Percentiles rank a stretch among this genome's conserved stretches.
Evolutionary conservation across 1,139 yeast species (phyloP).

Genomic region (Debaryomyces psychrophilus): DNA sequence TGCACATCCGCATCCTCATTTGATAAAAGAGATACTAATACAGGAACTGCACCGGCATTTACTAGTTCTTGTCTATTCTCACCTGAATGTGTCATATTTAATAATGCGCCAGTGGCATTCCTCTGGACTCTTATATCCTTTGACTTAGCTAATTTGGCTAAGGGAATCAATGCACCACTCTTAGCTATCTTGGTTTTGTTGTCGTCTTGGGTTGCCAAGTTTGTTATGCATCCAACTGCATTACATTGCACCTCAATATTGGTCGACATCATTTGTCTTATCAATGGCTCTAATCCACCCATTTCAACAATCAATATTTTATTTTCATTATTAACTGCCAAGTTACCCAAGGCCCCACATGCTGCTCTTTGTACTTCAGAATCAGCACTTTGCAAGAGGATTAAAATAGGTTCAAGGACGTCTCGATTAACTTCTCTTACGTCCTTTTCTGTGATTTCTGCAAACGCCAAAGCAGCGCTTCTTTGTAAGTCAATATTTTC

Average conservation of each 20-base stretch:
- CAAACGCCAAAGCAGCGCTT: constrained; percentile 97
- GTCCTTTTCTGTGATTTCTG: constrained; percentile 96
- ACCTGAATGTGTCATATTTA: constrained; percentile 97
- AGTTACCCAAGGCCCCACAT: constrained; percentile 95
- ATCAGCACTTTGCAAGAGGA: constrained; percentile 82
- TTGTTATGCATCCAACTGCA: constrained; percentile 98
- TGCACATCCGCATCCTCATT: constrained; percentile 95
- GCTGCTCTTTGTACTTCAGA: constrained; percentile 98
- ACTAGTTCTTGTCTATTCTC: constrained; percentile 96
- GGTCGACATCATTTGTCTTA: constrained; percentile 95
- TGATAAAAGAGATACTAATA: constrained; percentile 82
- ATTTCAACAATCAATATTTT: constrained; percentile 91
- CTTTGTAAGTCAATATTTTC: constrained; percentile 94
- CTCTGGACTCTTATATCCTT: constrained; percentile 96
- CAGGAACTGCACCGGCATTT: constrained; percentile 98
- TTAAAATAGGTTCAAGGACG: constrained; percentile 89
- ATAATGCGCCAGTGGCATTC: constrained; percentile 96
- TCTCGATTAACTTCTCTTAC: constrained; percentile 88
- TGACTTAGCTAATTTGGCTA: constrained; percentile 90
- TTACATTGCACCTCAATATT: constrained; percentile 98
- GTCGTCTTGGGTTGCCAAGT: constrained; percentile 97
- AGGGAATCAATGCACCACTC: constrained; percentile 93
- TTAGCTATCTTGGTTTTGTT: constrained; percentile 95
- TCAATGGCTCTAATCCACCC: constrained; percentile 96
- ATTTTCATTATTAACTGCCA: constrained; percentile 96